A percentile compares a stretch with the other conserved stretches of the same genome.
Conservation (phyloP, 1,284 basidiomycete species). For the Cutaneotrichosporon cavernicola region DNA sequence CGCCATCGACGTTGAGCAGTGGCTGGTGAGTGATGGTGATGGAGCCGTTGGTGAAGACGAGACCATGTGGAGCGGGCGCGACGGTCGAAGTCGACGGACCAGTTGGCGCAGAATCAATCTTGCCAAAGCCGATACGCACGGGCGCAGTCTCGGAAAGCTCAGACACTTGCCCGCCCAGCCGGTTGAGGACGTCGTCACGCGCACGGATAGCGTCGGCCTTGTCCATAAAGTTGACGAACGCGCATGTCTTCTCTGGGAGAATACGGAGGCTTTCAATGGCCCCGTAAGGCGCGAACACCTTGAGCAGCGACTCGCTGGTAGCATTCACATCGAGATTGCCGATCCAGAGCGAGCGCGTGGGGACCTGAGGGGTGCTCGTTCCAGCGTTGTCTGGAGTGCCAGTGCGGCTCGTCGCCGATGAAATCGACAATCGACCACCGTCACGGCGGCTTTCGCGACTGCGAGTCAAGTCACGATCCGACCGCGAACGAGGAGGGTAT, state of each 20-base stretch:
- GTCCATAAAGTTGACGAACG: conserved; percentile 98
- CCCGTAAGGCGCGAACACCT: conserved; percentile 92
- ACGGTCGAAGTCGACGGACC: conserved; percentile 71
- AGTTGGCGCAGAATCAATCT: conserved; percentile 83
- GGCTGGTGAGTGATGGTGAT: conserved; percentile 35
- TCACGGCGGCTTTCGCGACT: conserved; percentile 35
- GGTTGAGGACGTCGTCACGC: conserved; percentile 92
- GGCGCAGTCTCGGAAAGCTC: conserved; percentile 89
- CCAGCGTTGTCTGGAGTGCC: conserved; percentile 48
- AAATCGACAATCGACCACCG: conserved; percentile 41
- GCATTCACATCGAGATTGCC: conserved; percentile 92
- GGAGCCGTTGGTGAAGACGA: conserved; percentile 59
- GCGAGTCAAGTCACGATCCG: conserved; percentile 37
- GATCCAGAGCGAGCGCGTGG: conserved; percentile 94
- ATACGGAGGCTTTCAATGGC: conserved; percentile 92
- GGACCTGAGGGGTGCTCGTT: conserved; percentile 64
- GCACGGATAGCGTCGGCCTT: conserved; percentile 90
- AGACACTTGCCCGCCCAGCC: conserved; percentile 82
- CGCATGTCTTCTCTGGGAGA: conserved; percentile 97
- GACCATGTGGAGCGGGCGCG: conserved; percentile 57
- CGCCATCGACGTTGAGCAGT: conserved; percentile 9
- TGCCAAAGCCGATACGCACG: conserved; percentile 95
- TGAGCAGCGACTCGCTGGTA: conserved; percentile 89
- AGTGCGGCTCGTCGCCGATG: conserved; percentile 42
- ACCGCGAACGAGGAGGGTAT: conserved; percentile 36